These are phyloP conservation scores for Sindora glabra DNA, from an alignment of 306 rosid genomes.

Conservation along the genomic window DNA sequence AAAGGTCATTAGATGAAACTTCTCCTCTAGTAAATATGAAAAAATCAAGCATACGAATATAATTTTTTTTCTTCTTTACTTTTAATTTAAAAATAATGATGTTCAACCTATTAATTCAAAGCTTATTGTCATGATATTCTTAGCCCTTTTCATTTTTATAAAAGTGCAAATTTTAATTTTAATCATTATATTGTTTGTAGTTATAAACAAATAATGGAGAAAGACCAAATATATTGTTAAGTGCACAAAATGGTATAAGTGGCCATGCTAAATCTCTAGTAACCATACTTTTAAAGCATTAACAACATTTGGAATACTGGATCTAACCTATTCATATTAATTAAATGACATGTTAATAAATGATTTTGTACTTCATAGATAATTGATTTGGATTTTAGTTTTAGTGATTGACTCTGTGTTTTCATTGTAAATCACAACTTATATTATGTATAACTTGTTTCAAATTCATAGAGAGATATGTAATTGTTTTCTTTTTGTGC, in stretches of 20 bases:
- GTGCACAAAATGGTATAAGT: slow-evolving; percentile 58
- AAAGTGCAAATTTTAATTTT: slow-evolving; percentile 7
- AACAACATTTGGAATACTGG: slow-evolving; percentile 95
- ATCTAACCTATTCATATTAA: too few species aligned
- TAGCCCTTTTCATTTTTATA: not conserved
- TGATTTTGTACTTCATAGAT: too few species aligned
- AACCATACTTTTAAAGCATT: slow-evolving; percentile 93
- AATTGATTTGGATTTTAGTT: too few species aligned
- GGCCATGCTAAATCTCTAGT: slow-evolving; percentile 91
- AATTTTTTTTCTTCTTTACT: not conserved
- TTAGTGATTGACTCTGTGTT: too few species aligned
- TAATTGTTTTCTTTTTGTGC: too few species aligned
- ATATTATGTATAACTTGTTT: too few species aligned
- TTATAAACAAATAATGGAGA: slow-evolving; percentile 97
- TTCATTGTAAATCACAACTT: too few species aligned
- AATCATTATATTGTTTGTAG: slow-evolving; percentile 41
- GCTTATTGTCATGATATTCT: not conserved
- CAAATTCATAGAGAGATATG: too few species aligned
- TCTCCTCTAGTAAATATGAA: not conserved
- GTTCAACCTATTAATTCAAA: not conserved
- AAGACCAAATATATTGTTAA: slow-evolving; percentile 89
- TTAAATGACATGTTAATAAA: too few species aligned
- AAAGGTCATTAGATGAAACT: not conserved
- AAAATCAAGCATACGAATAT: not conserved
- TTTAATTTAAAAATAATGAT: slow-evolving; percentile 4